Base-by-base conservation (phyloP, 441 rosid species). In the Populus tomentosa region DNA sequence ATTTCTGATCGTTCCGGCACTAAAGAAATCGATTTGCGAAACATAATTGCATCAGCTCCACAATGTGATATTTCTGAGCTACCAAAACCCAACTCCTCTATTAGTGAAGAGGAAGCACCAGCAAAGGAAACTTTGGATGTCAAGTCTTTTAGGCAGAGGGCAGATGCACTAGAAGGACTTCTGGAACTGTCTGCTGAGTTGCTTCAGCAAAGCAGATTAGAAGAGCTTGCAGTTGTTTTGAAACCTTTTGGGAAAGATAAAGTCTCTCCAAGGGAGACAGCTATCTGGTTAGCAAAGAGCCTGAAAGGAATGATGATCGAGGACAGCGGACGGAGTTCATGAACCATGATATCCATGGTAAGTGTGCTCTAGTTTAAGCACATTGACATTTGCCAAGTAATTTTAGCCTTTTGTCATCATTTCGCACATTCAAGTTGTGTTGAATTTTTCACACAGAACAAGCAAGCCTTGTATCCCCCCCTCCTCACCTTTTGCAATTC, bases 221-320 rank as follows among this genome's bases (percentile, higher is more conserved):
- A 95, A 84, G 98, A 95, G 87, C 93, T 95, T 61, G 89, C 93
- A 11, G 87, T 95, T 20, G 98, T 95, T 73, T 83, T 95, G 83
- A 92, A 87, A 85, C 98, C 98, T 38, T 95, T 95, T 18, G 98
- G 98, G 78, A 95, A 90, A 86, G 92, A 90, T 81, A 91, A 90
- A 83, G 98, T 95, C 64, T 91, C 96, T 67, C 99, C 99, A 21
- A 87, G 99, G 88, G 99, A 95, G 85, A 95, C 99, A 6, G 99
- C 99, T 8, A 95, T 95, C 80, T 95, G 99, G 98, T 82, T 95
- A 38, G 98, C 99, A 2, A 95, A 86, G 85, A 93, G 98, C 83
- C 87, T 95, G 4, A 92, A 93, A 84, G 99, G 97, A 76, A 92
- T 95, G 97, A 90, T 90, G 97, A 88, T 87, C 0, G 99, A 95